Evolutionary conservation across 768 basidiomycete genomes (phyloP).

Genomic region (Cystofilobasidium capitatum): DNA sequence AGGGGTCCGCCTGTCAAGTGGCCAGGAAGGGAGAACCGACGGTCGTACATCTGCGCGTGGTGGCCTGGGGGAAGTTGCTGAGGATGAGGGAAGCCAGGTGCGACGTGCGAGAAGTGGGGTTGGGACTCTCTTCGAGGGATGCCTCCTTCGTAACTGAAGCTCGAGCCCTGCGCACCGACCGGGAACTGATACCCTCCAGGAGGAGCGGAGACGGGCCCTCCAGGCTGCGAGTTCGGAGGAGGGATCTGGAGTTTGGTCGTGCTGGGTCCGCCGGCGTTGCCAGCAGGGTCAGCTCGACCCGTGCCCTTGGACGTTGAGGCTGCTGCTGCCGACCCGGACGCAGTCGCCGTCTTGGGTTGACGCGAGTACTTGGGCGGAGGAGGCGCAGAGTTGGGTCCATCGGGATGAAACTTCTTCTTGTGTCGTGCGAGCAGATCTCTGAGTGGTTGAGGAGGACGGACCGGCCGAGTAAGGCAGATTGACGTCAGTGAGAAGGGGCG

Average conservation of each 20-base stretch:
- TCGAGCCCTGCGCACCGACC: too few relatives aligned
- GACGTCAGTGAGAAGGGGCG: constrained; percentile 11
- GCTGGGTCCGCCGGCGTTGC: background rate
- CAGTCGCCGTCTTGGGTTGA: background rate
- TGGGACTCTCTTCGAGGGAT: too few relatives aligned
- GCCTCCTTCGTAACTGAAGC: too few relatives aligned
- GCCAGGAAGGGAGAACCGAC: background rate
- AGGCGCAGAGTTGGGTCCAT: constrained; percentile 22
- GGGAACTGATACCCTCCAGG: too few relatives aligned
- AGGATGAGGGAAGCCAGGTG: background rate
- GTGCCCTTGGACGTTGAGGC: background rate
- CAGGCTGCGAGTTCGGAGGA: background rate
- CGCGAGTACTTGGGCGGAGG: constrained; percentile 1
- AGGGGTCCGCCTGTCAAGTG: background rate
- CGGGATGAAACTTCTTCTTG: constrained; percentile 80
- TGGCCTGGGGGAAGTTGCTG: background rate
- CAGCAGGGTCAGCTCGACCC: background rate
- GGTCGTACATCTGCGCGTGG: background rate
- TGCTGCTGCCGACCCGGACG: background rate
- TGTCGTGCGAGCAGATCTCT: constrained; percentile 79
- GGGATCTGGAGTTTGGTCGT: background rate
- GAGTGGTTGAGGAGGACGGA: constrained; percentile 19
- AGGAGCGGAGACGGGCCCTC: background rate
- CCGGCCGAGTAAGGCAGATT: background rate
- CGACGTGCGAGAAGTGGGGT: background rate